Evolutionary conservation across 2,329 filamentous ascomycete species (phyloP).

Genomic region (Metarhizium album): DNA sequence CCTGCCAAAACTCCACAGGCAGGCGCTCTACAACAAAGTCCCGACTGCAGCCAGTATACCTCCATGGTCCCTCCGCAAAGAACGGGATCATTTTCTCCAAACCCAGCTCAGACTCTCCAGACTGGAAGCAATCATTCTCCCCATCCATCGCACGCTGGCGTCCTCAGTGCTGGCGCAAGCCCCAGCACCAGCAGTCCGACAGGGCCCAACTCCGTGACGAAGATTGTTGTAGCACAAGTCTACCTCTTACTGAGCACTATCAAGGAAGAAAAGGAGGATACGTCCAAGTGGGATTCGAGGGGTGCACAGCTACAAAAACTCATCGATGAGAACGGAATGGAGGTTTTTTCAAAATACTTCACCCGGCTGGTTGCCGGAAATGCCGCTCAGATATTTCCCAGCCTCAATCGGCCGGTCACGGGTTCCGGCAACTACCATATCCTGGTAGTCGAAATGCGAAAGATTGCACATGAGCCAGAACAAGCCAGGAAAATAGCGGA

Average conservation of each 20-base stretch:
- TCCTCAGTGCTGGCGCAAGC: conserved; percentile 49
- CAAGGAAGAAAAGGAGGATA: conserved; percentile 76
- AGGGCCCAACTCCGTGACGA: conserved; percentile 61
- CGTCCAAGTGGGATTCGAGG: conserved; percentile 85
- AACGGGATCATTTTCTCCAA: conserved; percentile 55
- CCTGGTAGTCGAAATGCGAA: conserved; percentile 73
- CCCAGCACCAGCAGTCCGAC: conserved; percentile 53
- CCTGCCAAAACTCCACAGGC: conserved; percentile 24
- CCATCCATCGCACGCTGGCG: conserved; percentile 45
- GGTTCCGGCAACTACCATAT: conserved; percentile 77
- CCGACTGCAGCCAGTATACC: conserved; percentile 26
- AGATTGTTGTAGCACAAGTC: conserved; percentile 91
- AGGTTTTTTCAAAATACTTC: conserved; percentile 95
- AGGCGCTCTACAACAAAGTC: conserved; percentile 23
- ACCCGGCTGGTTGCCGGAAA: conserved; percentile 85
- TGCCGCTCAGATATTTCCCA: conserved; percentile 82
- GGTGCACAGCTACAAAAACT: conserved; percentile 90
- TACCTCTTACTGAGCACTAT: conserved; percentile 89
- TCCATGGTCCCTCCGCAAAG: conserved; percentile 50
- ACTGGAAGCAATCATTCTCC: conserved; percentile 45
- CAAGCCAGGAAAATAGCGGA: conserved; percentile 89
- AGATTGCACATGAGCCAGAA: conserved; percentile 67
- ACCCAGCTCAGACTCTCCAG: conserved; percentile 46
- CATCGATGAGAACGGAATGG: conserved; percentile 97
- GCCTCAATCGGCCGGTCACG: conserved; percentile 59